Evolutionary conservation across 2,329 filamentous ascomycete species (phyloP).

Genomic region (Sporothrix dimorphospora): DNA sequence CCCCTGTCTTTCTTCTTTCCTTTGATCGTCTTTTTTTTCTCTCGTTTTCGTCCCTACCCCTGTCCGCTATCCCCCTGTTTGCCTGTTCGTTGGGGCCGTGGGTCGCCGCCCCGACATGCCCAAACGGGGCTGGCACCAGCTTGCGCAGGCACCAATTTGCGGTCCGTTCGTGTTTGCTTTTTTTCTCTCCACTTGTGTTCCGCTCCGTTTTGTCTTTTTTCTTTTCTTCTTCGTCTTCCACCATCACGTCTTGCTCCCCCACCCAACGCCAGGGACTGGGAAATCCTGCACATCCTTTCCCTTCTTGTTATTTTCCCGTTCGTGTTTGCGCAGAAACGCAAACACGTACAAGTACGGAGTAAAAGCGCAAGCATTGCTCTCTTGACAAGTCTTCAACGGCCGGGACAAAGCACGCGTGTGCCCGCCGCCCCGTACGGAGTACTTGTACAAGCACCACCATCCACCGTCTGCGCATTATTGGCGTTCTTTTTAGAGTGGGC

Average conservation of each 20-base stretch:
- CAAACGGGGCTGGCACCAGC: slow-evolving; percentile 13
- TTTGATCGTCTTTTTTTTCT: neutral
- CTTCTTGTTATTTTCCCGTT: slow-evolving; percentile 21
- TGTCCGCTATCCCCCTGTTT: neutral
- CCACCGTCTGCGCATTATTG: too few species aligned
- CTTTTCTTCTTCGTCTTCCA: neutral
- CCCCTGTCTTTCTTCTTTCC: neutral
- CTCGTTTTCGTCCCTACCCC: neutral
- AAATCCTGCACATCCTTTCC: slow-evolving; percentile 17
- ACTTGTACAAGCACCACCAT: too few species aligned
- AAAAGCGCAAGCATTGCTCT: too few species aligned
- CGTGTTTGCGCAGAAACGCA: too few species aligned
- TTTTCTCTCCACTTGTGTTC: neutral
- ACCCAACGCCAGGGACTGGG: neutral
- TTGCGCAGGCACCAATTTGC: slow-evolving; percentile 9
- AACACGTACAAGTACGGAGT: too few species aligned
- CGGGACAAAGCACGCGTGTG: neutral
- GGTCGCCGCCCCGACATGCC: slow-evolving; percentile 13
- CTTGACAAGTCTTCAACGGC: neutral
- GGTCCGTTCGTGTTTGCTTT: slow-evolving; percentile 18
- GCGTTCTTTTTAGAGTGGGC: neutral
- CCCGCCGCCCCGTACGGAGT: too few species aligned
- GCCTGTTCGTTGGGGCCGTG: neutral
- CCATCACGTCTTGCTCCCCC: neutral
- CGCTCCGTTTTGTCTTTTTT: neutral